phyloP scores from a whole-genome alignment of 371 early-diverging fungal genomes.

The Mortierella sp. region DNA sequence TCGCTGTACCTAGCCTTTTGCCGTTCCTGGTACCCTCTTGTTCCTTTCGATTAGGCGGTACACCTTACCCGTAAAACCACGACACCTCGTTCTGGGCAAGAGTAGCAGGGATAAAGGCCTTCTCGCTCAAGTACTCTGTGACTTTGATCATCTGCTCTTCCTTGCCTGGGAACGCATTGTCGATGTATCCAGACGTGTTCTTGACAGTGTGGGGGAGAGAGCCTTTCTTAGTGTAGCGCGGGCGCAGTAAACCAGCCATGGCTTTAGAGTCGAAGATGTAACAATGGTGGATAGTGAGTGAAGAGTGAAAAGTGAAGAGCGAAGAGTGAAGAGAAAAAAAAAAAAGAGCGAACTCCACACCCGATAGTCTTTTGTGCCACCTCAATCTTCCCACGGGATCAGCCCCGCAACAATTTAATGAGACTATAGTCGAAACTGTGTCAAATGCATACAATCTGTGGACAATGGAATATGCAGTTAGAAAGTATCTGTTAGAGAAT shows the following conservation, averaged over 20 bases:
- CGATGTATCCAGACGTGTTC: constrained; percentile 73
- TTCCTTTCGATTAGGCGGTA: constrained; percentile 54
- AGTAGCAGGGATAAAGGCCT: constrained; percentile 92
- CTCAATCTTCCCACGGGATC: too few species aligned
- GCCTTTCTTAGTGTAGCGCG: constrained; percentile 15
- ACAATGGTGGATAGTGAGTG: background rate
- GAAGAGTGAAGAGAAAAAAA: background rate
- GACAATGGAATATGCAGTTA: too few species aligned
- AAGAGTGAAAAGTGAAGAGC: background rate
- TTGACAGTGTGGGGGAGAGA: constrained; percentile 51
- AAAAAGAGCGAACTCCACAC: too few species aligned
- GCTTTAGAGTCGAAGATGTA: background rate
- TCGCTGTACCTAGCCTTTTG: too few species aligned
- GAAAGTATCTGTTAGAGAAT: too few species aligned
- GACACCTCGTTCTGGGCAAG: constrained; percentile 90
- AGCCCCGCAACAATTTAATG: too few species aligned
- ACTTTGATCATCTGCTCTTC: constrained; percentile 91
- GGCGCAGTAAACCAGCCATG: constrained; percentile 29
- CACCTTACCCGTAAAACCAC: constrained; percentile 94
- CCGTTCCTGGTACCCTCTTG: too few species aligned
- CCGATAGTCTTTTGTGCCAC: too few species aligned
- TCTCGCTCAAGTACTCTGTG: constrained; percentile 79
- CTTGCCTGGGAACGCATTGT: constrained; percentile 89
- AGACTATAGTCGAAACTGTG: too few species aligned
- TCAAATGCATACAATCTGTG: too few species aligned